Evolutionary conservation across 2,329 filamentous ascomycete genomes (phyloP), one percentile per base, ranked within the genome.

Genomic region (Fusarium paranaense): DNA sequence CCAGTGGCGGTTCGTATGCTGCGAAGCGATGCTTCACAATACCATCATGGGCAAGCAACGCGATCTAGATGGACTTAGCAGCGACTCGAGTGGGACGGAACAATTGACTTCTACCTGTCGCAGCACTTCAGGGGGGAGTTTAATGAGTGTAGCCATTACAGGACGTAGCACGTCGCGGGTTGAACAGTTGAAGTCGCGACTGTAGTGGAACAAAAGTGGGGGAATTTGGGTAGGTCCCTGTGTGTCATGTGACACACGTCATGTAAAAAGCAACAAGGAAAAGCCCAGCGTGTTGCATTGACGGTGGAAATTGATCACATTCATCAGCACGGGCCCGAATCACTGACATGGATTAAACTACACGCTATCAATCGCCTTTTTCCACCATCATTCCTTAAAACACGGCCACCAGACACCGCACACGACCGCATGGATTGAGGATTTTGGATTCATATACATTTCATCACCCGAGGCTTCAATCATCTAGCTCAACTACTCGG

Each of bases 71-170:
- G 1, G 13, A 27, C 3, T 66, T 16, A 66, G 64, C 7, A 45
- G 4, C 16, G 20, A 25, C 18, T 30, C 14, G 5, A 16, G 2
- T 4, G n/a, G 20, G 10, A 16, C 30, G 4, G 14, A 22, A 37
- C 13, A 33, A 20, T 14, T 27, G 20, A 4, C n/a, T 33, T 42
- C 5, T 54, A 62, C 64, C 37, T 62, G 35, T 47, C 54, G 57
- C 57, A 66, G 57, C 35, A 66, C 45, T 62, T 66, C 64, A 14
- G 35, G 57, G 25, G 64, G 57, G 1, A 66, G 30, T 37, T 11
- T 62, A 27, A 13, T 25, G 35, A 66, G 7, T 16, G 22, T 37
- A 13, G 57, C 35, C 42, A 54, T 66, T 22, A 16, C 5, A 2
- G 10, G 11, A 7, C n/a, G 40, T 6, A 18, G 27, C 30, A 25